A percentile compares a stretch with the other conserved stretches of the same genome.
Evolutionary conservation across 2,329 filamentous ascomycete species (phyloP).

Genomic region (Aspergillus uvarum): DNA sequence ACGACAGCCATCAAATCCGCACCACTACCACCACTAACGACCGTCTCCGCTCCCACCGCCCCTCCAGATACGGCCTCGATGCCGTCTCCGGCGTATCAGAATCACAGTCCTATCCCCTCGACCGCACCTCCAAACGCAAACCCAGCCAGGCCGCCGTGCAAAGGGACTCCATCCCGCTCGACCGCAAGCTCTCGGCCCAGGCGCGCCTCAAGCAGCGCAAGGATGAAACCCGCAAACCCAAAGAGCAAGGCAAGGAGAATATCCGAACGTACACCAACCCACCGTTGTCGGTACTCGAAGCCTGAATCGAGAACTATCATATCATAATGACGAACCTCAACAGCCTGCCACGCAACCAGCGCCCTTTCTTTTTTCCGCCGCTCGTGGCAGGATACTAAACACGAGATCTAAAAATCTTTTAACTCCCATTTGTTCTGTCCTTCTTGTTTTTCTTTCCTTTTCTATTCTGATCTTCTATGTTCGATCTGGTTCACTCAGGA

Average conservation of each 20-base stretch:
- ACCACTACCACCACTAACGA: constrained; percentile 11
- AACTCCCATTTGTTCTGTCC: neutral
- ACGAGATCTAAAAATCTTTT: neutral
- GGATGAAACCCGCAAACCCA: constrained; percentile 25
- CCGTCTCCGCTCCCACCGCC: constrained; percentile 25
- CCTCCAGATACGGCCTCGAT: constrained; percentile 32
- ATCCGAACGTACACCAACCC: constrained; percentile 15
- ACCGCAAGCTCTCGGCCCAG: constrained; percentile 36
- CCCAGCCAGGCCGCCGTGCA: constrained; percentile 23
- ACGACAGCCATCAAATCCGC: constrained; percentile 21
- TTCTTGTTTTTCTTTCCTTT: neutral
- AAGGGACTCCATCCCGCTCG: constrained; percentile 30
- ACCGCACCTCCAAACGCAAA: constrained; percentile 22
- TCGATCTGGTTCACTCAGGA: no score
- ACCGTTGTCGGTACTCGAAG: constrained; percentile 5
- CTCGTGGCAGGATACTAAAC: neutral
- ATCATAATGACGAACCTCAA: neutral
- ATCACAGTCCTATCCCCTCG: constrained; percentile 18
- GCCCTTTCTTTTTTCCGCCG: neutral
- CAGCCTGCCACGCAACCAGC: neutral
- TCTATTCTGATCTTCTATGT: neutral
- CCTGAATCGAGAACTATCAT: neutral
- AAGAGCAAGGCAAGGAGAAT: constrained; percentile 37
- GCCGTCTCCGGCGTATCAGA: constrained; percentile 25
- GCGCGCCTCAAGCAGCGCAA: constrained; percentile 35